Conservation (phyloP, 495 filamentous ascomycete species). For the Annulohypoxylon bovei region DNA sequence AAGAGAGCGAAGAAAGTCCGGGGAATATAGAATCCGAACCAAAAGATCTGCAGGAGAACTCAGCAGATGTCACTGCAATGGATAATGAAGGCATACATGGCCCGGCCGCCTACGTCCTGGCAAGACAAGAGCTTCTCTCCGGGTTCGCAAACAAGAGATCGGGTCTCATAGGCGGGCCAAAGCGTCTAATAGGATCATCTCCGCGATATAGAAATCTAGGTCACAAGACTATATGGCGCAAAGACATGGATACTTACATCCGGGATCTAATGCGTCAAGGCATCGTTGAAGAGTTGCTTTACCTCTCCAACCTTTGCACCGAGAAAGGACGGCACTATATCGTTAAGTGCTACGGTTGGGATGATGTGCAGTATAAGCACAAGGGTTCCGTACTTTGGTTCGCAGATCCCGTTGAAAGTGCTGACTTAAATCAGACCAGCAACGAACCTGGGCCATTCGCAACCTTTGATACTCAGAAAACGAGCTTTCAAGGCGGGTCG, state of each 20-base stretch:
- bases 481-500: slow-evolving; percentile 28
- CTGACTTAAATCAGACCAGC: neutral
- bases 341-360: slow-evolving; percentile 48
- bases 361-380: slow-evolving; percentile 45
- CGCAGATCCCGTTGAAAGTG: slow-evolving; percentile 27
- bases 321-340: slow-evolving; percentile 46
- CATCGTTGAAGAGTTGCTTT: slow-evolving; percentile 53
- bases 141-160: slow-evolving; percentile 7
- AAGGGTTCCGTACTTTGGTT: slow-evolving; percentile 53
- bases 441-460: slow-evolving; percentile 39
- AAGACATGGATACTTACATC: slow-evolving; percentile 73
- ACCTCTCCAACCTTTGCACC: slow-evolving; percentile 43
- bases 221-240: slow-evolving; percentile 62
- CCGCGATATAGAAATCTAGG: neutral
- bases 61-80: neutral
- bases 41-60: neutral
- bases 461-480: slow-evolving; percentile 42
- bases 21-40: slow-evolving; percentile 13
- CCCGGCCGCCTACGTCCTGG: slow-evolving; percentile 27
- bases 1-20: neutral
- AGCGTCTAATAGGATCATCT: slow-evolving; percentile 3
- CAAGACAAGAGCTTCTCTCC: slow-evolving; percentile 37
- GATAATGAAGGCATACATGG: slow-evolving; percentile 2
- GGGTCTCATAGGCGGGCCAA: neutral
- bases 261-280: slow-evolving; percentile 62